phyloP scores from a whole-genome alignment of 2,329 filamentous ascomycete species.

The Penicillium paneum region DNA sequence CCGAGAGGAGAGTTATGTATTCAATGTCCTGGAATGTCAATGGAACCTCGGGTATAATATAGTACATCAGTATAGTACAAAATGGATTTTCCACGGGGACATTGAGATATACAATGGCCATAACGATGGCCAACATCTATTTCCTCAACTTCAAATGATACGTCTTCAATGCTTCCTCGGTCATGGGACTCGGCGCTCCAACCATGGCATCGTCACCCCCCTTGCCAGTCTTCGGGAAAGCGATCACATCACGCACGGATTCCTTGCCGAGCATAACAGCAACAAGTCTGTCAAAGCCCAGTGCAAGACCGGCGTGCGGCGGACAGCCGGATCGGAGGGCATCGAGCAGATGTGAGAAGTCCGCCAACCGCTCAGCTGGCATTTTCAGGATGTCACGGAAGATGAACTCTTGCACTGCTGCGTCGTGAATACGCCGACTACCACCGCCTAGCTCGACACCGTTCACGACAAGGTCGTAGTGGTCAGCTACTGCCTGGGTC shows the following conservation, averaged over 20 bases:
- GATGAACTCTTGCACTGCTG: constrained; percentile 77
- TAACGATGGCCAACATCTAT: neutral
- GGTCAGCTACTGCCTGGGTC: constrained; percentile 70
- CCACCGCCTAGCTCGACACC: constrained; percentile 92
- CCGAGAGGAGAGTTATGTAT: neutral
- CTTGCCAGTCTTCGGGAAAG: constrained; percentile 90
- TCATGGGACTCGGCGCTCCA: constrained; percentile 69
- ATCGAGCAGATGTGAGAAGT: constrained; percentile 81
- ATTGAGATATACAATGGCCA: neutral
- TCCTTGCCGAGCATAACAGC: constrained; percentile 73
- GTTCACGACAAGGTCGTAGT: constrained; percentile 95
- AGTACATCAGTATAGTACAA: constrained; percentile 2
- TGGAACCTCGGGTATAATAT: constrained; percentile 1
- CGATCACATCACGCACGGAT: constrained; percentile 88
- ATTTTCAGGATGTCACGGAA: constrained; percentile 81
- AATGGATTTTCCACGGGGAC: neutral
- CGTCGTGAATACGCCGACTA: constrained; percentile 84
- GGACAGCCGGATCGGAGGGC: constrained; percentile 84
- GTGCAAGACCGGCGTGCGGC: constrained; percentile 87
- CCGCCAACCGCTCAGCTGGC: constrained; percentile 65
- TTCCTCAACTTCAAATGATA: constrained; percentile 54
- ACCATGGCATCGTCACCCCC: constrained; percentile 85
- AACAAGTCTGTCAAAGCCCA: constrained; percentile 85
- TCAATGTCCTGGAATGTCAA: neutral
- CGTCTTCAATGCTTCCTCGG: constrained; percentile 55